phyloP scores from a whole-genome alignment of 768 basidiomycete genomes.

The Boletus insuetus region DNA sequence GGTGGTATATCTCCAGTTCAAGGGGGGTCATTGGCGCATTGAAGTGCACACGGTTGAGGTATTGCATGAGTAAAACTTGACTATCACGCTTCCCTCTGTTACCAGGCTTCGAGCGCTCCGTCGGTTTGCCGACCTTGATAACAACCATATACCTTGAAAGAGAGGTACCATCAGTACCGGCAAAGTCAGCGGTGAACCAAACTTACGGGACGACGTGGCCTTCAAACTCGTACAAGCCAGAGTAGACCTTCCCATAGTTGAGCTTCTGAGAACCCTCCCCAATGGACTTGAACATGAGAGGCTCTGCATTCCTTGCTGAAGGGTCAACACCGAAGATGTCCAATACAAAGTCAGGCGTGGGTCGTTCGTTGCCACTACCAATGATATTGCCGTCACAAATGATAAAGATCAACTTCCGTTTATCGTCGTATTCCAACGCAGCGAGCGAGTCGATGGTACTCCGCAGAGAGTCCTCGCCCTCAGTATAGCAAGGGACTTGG shows the following conservation, averaged over 20 bases:
- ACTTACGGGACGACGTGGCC: conserved; percentile 67
- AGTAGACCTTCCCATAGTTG: conserved; percentile 71
- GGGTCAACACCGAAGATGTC: conserved; percentile 69
- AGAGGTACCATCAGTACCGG: background rate
- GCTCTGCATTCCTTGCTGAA: conserved; percentile 58
- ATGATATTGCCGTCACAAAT: conserved; percentile 74
- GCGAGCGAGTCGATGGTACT: conserved; percentile 68
- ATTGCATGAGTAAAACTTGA: conserved; percentile 63
- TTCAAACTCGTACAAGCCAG: conserved; percentile 67
- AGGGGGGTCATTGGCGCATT: conserved; percentile 63
- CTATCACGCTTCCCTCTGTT: conserved; percentile 71
- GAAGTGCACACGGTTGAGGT: conserved; percentile 68
- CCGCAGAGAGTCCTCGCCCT: conserved; percentile 67
- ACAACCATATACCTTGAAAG: conserved; percentile 53
- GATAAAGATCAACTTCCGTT: conserved; percentile 63
- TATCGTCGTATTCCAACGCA: conserved; percentile 65
- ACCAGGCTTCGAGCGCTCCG: conserved; percentile 61
- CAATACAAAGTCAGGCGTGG: conserved; percentile 64
- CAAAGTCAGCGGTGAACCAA: background rate
- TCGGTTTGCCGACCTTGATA: conserved; percentile 66
- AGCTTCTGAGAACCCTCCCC: conserved; percentile 65
- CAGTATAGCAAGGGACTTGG: conserved; percentile 69
- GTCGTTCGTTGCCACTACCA: conserved; percentile 63
- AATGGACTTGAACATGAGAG: conserved; percentile 65
- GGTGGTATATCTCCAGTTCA: conserved; percentile 70